Conservation (phyloP, 164 flowering plant species). For the Protea cynaroides region DNA sequence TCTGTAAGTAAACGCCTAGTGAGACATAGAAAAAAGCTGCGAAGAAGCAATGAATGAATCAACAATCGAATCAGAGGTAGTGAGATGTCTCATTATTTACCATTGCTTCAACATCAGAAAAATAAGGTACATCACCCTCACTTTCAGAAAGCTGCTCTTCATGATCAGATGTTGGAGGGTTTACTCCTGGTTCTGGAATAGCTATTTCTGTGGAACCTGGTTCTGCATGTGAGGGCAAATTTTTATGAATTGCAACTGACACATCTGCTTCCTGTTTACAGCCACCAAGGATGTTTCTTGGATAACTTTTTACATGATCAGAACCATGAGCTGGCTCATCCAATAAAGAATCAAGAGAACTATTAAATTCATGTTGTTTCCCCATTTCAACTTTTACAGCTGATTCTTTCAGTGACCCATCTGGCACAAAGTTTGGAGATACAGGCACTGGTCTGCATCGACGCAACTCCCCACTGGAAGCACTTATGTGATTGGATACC, state of each 20-base stretch:
- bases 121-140: constrained; percentile 67
- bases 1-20: constrained; percentile 32
- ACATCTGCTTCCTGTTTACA: constrained; percentile 25
- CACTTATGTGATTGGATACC: constrained; percentile 13
- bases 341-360: constrained; percentile 9
- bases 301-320: constrained; percentile 18
- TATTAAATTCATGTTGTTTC: constrained; percentile 14
- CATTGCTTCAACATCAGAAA: constrained; percentile 91
- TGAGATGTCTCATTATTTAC: constrained; percentile 25
- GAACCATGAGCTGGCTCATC: constrained; percentile 22
- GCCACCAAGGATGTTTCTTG: constrained; percentile 12
- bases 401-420: constrained; percentile 23
- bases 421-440: constrained; percentile 6
- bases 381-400: constrained; percentile 12
- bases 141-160: constrained; percentile 46
- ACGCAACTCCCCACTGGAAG: constrained; percentile 17
- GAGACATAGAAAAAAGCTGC: not conserved
- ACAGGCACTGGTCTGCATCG: constrained; percentile 12
- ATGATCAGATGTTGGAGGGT: constrained; percentile 27
- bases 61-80: not conserved
- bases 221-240: constrained; percentile 21
- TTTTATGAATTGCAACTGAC: constrained; percentile 13
- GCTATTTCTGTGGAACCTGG: constrained; percentile 19
- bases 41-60: constrained; percentile 6
- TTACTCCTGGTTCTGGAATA: constrained; percentile 19